A percentile compares a stretch with the other conserved stretches of the same genome.
Conservation (phyloP, 768 basidiomycete species). For the Candolleomyces eurysporus region DNA sequence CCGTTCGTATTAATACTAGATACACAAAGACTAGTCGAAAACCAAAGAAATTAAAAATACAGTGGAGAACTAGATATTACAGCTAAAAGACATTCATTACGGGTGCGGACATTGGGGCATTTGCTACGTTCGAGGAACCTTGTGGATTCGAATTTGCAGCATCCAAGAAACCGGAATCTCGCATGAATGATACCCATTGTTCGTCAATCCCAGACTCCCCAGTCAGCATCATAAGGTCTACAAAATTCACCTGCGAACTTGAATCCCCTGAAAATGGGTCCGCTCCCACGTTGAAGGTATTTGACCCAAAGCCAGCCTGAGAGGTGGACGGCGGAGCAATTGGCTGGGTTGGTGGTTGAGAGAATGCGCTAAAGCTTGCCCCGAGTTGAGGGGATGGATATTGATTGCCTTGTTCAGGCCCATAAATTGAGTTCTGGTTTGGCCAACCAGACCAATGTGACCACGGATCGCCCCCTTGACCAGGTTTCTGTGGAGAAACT, state of each 20-base stretch:
- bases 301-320: background rate
- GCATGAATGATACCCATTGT: constrained; percentile 67
- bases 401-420: background rate
- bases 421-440: background rate
- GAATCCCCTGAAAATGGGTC: background rate
- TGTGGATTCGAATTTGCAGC: background rate
- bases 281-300: background rate
- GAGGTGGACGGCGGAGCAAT: background rate
- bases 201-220: constrained; percentile 64
- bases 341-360: background rate
- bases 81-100: background rate
- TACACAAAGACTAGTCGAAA: too few species aligned
- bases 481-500: background rate
- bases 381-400: background rate
- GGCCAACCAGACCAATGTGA: background rate
- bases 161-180: constrained; percentile 42
- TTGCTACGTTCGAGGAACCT: background rate
- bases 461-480: background rate
- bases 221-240: constrained; percentile 48
- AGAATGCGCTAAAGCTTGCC: background rate
- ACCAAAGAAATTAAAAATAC: background rate
- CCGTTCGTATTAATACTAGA: too few species aligned
- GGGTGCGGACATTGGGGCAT: background rate
- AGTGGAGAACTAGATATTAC: background rate
- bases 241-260: constrained; percentile 19